Evolutionary conservation across 1,284 basidiomycete genomes (phyloP).

Genomic region (Boletus hoseneyae): DNA sequence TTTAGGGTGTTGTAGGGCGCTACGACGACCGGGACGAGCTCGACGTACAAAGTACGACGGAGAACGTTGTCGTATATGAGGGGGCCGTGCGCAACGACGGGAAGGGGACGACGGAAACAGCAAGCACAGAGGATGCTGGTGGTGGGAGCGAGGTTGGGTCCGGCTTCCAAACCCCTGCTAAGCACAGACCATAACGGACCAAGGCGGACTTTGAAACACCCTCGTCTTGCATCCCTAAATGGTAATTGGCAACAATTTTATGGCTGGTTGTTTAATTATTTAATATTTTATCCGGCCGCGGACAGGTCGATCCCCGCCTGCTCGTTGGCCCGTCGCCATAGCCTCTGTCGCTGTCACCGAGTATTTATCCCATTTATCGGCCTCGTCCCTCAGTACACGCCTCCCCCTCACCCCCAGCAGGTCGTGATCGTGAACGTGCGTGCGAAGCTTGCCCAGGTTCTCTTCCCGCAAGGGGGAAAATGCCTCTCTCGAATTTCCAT

Average conservation of each 20-base stretch:
- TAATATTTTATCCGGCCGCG: constrained; percentile 13
- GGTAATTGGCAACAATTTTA: constrained; percentile 13
- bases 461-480: constrained; percentile 11
- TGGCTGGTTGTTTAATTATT: not conserved
- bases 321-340: not conserved
- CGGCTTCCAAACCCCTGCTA: constrained; percentile 39
- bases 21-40: constrained; percentile 19
- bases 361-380: not conserved
- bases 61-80: constrained; percentile 6
- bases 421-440: constrained; percentile 27
- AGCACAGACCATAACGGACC: constrained; percentile 38
- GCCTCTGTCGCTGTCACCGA: not conserved
- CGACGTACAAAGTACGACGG: constrained; percentile 17
- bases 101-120: constrained; percentile 16
- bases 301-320: not conserved
- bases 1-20: constrained; percentile 24
- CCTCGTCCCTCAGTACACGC: constrained; percentile 15
- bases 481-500: constrained; percentile 11
- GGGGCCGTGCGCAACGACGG: constrained; percentile 26
- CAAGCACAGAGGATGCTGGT: constrained; percentile 37
- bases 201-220: constrained; percentile 31
- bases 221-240: constrained; percentile 19
- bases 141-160: constrained; percentile 41
- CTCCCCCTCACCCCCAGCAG: constrained; percentile 16
- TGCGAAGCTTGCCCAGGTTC: constrained; percentile 23